phyloP scores from a whole-genome alignment of 2,329 filamentous ascomycete genomes.

The Xenosphaeropsis pyriputrescens region DNA sequence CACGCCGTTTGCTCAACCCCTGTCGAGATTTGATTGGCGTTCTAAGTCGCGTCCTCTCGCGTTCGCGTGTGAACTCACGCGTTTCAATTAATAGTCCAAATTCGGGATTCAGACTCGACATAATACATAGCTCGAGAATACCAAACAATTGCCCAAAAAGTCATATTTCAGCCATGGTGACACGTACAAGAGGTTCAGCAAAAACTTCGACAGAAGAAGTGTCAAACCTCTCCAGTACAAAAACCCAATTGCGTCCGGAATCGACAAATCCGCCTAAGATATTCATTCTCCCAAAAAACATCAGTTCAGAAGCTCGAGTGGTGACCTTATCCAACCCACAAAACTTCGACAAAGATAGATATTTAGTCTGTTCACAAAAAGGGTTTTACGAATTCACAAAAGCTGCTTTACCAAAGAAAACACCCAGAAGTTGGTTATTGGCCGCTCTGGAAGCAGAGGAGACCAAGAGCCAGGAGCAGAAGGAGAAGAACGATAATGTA shows the following conservation, averaged over 20 bases:
- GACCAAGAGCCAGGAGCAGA: constrained; percentile 8
- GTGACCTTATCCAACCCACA: constrained; percentile 45
- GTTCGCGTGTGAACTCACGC: too few relatives aligned
- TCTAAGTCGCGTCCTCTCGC: too few relatives aligned
- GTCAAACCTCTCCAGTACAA: constrained; percentile 10
- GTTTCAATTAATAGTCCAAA: too few relatives aligned
- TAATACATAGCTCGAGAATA: too few relatives aligned
- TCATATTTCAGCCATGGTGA: neutral
- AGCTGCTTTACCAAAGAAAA: constrained; percentile 34
- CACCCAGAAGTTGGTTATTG: constrained; percentile 48
- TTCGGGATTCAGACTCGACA: too few relatives aligned
- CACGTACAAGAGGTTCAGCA: constrained; percentile 3
- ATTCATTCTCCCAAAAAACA: constrained; percentile 44
- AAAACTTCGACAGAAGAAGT: constrained; percentile 14
- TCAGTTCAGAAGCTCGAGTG: constrained; percentile 37
- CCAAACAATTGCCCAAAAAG: neutral
- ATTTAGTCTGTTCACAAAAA: constrained; percentile 43
- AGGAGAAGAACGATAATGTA: constrained; percentile 10
- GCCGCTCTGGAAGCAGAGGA: constrained; percentile 8
- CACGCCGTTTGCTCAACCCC: too few relatives aligned
- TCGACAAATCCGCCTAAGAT: constrained; percentile 32
- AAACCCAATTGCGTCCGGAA: constrained; percentile 15
- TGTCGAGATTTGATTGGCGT: too few relatives aligned
- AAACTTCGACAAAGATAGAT: constrained; percentile 37
- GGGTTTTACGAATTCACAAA: constrained; percentile 53